Evolutionary conservation across 2,329 filamentous ascomycete species (phyloP).

Genomic region (Fusarium agapanthi): DNA sequence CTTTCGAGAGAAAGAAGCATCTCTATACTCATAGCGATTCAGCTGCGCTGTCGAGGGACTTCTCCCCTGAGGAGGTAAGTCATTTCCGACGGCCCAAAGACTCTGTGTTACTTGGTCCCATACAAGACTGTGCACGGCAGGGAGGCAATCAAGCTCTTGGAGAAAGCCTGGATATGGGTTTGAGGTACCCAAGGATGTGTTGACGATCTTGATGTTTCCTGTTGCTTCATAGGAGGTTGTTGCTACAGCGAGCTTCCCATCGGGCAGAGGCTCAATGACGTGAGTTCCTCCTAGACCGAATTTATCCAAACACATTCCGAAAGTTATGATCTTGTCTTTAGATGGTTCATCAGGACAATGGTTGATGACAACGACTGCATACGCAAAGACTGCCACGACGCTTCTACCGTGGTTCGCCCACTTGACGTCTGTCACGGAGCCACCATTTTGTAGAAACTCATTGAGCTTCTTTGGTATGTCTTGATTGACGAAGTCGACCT

Average conservation of each 20-base stretch:
- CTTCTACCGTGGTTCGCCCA: background rate
- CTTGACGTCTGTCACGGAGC: background rate
- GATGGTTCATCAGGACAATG: background rate
- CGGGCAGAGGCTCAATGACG: background rate
- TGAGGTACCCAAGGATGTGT: background rate
- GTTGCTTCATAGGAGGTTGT: background rate
- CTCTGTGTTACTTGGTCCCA: background rate
- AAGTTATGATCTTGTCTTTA: background rate
- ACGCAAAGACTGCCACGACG: background rate
- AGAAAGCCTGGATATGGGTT: background rate
- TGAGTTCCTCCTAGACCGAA: background rate
- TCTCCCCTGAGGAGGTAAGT: background rate
- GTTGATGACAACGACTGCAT: background rate
- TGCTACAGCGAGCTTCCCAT: background rate
- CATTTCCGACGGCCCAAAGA: background rate
- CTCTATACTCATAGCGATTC: background rate
- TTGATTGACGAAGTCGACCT: background rate
- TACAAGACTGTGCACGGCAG: background rate
- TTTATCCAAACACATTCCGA: background rate
- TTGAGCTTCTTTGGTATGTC: background rate
- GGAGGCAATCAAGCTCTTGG: background rate
- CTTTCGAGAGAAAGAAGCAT: background rate
- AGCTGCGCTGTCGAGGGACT: background rate
- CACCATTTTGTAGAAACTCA: background rate
- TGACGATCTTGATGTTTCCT: background rate